Base-by-base conservation (phyloP, 192 early-diverging fungal species). In the Linderina pennispora region DNA sequence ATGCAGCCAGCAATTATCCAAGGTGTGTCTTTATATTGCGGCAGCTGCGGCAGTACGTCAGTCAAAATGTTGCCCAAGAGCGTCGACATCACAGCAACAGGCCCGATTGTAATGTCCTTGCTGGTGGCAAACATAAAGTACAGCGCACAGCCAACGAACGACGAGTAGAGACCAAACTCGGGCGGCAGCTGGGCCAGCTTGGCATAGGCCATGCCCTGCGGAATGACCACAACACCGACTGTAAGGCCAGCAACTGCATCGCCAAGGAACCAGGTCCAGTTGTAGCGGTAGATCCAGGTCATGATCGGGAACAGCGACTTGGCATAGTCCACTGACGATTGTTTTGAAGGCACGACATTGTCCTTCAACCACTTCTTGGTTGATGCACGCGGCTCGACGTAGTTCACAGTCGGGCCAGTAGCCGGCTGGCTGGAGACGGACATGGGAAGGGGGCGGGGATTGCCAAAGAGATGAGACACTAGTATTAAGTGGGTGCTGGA, bases 71-170 rank as follows among this genome's bases (percentile, higher is more conserved):
- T 80, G 23, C 86, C 84, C 51, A 82, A 67, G 20, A 90, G 55
- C 23, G 82, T 77, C 17, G 89, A 89, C 50, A 89, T 77, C 26
- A 94, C 88, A 17, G 90, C 82, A 1, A 83, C 84, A 0, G 83
- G 62, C 1, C 89, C 87, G 36, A 87, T 84, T 7, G 84, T 88
- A 23, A 86, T 73, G 45, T 76, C 80, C 55, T 87, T 85, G 21
- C 80, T 78, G 0, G 89, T 91, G 13, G 83, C 83, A 51, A 89
- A 80, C 17, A 85, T 51, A 34, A 74, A 69, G 55, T 91, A 91
- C 19, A 86, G 20, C 11, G 86, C 48, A 15, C 79, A 66, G 22
- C 89, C 85, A 25, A 83, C 58, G 54, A 89, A 82, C 31, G 77
- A 74, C 43, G 87, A 82, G 64, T 89, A 91, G 13, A 91, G 66